Percentiles rank a stretch among this genome's conserved stretches.
Conservation (phyloP, 768 basidiomycete genomes). For the Lactarius akahatsu region DNA sequence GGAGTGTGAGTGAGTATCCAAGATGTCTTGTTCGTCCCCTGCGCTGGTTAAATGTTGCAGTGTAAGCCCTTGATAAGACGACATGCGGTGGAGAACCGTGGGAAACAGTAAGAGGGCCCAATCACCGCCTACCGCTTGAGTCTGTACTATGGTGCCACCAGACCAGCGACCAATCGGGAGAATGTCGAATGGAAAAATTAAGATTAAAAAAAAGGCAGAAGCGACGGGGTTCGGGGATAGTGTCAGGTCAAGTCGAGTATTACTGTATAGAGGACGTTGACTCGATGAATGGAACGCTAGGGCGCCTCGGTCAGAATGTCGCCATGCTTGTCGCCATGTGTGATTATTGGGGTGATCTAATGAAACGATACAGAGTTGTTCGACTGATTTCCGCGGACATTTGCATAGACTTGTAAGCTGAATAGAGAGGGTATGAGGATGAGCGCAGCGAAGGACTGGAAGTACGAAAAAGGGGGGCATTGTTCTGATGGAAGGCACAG, state of each 20-base stretch:
- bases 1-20: neutral
- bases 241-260: neutral
- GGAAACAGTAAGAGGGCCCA: neutral
- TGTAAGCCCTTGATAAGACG: neutral
- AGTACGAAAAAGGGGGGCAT: constrained; percentile 14
- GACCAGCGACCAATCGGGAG: neutral
- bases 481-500: constrained; percentile 28
- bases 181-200: neutral
- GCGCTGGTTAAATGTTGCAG: neutral
- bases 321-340: neutral
- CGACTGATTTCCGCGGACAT: neutral
- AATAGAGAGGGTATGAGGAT: neutral
- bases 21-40: neutral
- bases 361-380: neutral
- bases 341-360: neutral
- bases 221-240: neutral
- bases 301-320: neutral
- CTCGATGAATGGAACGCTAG: neutral
- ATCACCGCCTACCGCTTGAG: neutral
- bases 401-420: neutral
- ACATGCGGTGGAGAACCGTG: constrained; percentile 1
- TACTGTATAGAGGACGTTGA: neutral
- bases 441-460: neutral
- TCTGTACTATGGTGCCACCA: neutral
- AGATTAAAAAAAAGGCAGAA: neutral